Evolutionary conservation across 2,329 filamentous ascomycete genomes (phyloP).

Genomic region (Akanthomyces muscarius): DNA sequence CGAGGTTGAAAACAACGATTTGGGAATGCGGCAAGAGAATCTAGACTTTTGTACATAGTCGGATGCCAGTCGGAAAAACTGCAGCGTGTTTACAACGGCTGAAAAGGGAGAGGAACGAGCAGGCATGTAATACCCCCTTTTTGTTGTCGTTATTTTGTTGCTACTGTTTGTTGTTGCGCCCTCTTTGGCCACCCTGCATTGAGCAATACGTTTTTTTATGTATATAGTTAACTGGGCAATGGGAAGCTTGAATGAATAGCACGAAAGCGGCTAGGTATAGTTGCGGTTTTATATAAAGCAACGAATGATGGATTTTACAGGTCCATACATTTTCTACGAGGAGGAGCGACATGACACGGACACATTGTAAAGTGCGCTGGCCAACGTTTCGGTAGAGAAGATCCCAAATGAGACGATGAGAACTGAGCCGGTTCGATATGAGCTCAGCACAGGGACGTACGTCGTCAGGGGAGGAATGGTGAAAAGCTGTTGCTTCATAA

Average conservation of each 20-base stretch:
- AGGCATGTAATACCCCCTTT: slow-evolving; percentile 4
- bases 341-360: too few relatives aligned
- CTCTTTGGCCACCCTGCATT: neutral
- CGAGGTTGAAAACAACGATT: slow-evolving; percentile 36
- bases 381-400: too few relatives aligned
- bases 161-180: neutral
- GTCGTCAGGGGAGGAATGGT: too few relatives aligned
- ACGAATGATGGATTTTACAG: neutral
- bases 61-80: neutral
- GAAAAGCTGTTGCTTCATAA: too few relatives aligned
- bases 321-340: neutral
- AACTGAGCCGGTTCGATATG: too few relatives aligned
- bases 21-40: neutral
- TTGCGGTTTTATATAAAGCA: neutral
- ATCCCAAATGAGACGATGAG: too few relatives aligned
- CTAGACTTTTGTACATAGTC: slow-evolving; percentile 1
- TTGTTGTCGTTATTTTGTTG: neutral
- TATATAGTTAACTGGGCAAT: too few relatives aligned
- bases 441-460: too few relatives aligned
- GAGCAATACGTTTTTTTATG: neutral
- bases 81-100: neutral
- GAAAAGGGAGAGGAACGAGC: neutral
- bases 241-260: neutral
- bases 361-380: too few relatives aligned
- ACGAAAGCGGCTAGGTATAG: neutral